Base-by-base conservation (phyloP, 2,329 filamentous ascomycete species). In the Xylariomycetidae sp. region DNA sequence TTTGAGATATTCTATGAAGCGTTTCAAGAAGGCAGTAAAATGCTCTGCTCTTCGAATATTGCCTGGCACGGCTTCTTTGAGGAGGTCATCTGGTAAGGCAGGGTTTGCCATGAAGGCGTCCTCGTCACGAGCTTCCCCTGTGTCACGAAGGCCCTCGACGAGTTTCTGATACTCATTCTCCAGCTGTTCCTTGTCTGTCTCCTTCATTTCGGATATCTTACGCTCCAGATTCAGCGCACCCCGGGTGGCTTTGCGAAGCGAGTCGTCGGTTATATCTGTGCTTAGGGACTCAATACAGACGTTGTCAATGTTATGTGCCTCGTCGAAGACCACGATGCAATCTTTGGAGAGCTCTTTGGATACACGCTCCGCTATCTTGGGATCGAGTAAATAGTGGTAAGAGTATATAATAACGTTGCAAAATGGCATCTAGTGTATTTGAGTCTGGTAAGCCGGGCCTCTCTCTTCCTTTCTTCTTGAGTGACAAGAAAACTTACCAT, bases 331-430 rank as follows among this genome's bases (percentile, higher is more conserved):
- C 14, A 98, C 87, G 33, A 98, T 98, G 58, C 89, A 96, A 59
- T 98, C 94, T 50, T 96, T 96, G 0, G 92, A 96, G 9, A 98
- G 77, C 53, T 98, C 92, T 59, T 85, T 88, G 1, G 92, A 97
- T 2, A 97, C 89, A 37, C 90, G 67, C 56, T 98, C 92, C 10
- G 92, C 92, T 51, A 98, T 98, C 59, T 98, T 98, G 3, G 92
- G 92, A 52, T 98, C 94, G 12, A 98, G 77, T 3, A 98, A 77
- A 55, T 98, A 98, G 61, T 98, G 92, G 56, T 98, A 98, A 1
- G 92, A 98, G 66, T 98, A 98, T 48, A 98, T 98, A 54, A 98
- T 96, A 55, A 98, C 88, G 58, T 98, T 97, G 73, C 92, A 98
- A 56, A 89, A 97, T 52, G 92, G 84, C 90, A 98, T 97, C 84